Evolutionary conservation across 306 rosid genomes (phyloP), one percentile per base, ranked within the genome.

Genomic region (Fragaria ananassa): DNA sequence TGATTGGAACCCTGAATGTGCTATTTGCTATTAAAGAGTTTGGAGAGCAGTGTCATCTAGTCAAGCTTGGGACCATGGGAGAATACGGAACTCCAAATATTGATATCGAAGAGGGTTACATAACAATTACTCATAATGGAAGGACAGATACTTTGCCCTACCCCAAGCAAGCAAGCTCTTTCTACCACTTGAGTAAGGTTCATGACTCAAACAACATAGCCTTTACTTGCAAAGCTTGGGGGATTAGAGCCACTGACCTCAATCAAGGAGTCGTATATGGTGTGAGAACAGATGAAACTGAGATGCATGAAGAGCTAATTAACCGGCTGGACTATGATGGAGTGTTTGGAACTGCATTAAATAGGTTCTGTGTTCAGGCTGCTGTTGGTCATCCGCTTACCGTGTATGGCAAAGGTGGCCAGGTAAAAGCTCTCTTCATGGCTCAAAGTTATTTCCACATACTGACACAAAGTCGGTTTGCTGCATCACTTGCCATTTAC

Each of bases 211-310:
- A 95, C 78, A 95, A 95, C 68, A 95, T 95, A 77, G 97, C 98
- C 71, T 95, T 95, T 83, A 92, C 98, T 87, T 95, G 98, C 92
- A 92, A 95, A 85, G 98, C 97, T 82, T 95, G 97, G 98, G 98
- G 97, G 44, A 86, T 95, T 78, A 88, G 97, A 81, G 98, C 98
- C 35, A 95, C 97, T 37, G 97, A 94, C 80, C 87, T 94, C 63
- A 94, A 94, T 78, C 98, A 94, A 86, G 98, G 98, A 76, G 98
- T 94, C 7, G 98, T 94, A 37, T 94, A 94, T 72, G 98, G 98
- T 29, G 83, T 92, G 68, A 88, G 83, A 81, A 94, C 98, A 8
- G 90, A 88, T 46, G 98, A 92, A 84, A 94, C 97, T 19, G 93
- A 79, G 29, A 85, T 90, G 95, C 96, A 94, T 66, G 98, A 92